Evolutionary conservation across 139 green algal genomes (phyloP), one percentile per base, ranked within the genome.

Genomic region (Chlorella vulgaris): DNA sequence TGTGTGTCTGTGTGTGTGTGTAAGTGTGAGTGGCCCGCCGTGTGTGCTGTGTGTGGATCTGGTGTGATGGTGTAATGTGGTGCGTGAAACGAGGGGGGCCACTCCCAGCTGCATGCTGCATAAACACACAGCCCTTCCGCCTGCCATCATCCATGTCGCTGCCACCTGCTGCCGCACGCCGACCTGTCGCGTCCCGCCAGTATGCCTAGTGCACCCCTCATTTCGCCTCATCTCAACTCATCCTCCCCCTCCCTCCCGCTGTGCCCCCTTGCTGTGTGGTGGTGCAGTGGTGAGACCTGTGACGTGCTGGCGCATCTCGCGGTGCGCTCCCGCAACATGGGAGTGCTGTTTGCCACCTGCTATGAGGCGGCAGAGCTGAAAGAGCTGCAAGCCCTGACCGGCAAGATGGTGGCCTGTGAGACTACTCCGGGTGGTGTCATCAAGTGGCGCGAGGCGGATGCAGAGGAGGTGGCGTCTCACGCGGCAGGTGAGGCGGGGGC

Each of bases 241-340:
- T 26, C 40, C 39, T 1, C 43, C 5, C 67, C 0, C 39, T 28
- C 39, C 18, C 29, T 18, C 18, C 47, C n/a, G n/a, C n/a, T n/a
- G n/a, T n/a, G n/a, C n/a, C n/a, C n/a, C n/a, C n/a, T n/a, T n/a
- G n/a, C n/a, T n/a, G n/a, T n/a, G n/a, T n/a, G n/a, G n/a, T n/a
- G n/a, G n/a, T 39, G 73, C 73, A 79, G 62, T 86, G 90, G 75
- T 19, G 93, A 97, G 65, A 92, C 94, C 1, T 94, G 94, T 0
- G 96, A 98, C 81, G 93, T 98, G 62, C 87, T 98, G 78, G 94
- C 87, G 15, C 96, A 98, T 88, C 90, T 97, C 33, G 89, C 86
- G 15, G 96, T 98, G 74, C 88, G 96, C n/a, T 92, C 95, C 3
- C 88, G 96, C 75, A 98, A 98, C 92, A 94, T 96, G 91, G 82